Conservation (phyloP, 495 filamentous ascomycete species). For the Neurospora sp. region DNA sequence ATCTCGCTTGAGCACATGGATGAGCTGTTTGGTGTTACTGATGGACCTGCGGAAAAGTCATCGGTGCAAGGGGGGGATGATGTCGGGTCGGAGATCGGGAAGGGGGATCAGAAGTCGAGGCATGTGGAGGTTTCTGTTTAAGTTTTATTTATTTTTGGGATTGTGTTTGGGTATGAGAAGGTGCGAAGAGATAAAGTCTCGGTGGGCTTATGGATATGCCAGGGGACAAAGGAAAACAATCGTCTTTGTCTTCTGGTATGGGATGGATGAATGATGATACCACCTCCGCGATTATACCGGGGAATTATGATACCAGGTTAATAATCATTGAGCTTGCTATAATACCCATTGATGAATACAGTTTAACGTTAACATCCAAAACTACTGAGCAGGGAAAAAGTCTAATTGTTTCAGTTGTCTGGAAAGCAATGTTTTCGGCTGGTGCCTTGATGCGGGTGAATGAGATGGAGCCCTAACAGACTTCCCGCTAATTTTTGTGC, state of each 20-base stretch:
- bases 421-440: neutral
- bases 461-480: neutral
- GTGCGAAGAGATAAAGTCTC: neutral
- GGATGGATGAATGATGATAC: neutral
- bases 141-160: neutral
- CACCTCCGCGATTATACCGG: neutral
- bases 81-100: neutral
- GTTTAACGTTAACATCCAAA: neutral
- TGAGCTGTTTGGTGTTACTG: slow-evolving; percentile 25
- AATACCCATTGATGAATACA: neutral
- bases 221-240: neutral
- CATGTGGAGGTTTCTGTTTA: neutral
- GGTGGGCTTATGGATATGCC: neutral
- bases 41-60: slow-evolving; percentile 2
- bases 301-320: neutral
- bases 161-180: neutral
- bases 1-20: slow-evolving; percentile 32
- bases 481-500: neutral
- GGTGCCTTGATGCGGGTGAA: neutral
- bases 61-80: neutral
- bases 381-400: no score
- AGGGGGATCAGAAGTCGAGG: neutral
- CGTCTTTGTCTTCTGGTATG: neutral
- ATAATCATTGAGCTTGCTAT: neutral
- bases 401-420: no score